Conservation (phyloP, 495 filamentous ascomycete species). For the Aspergillus incahuasiensis region DNA sequence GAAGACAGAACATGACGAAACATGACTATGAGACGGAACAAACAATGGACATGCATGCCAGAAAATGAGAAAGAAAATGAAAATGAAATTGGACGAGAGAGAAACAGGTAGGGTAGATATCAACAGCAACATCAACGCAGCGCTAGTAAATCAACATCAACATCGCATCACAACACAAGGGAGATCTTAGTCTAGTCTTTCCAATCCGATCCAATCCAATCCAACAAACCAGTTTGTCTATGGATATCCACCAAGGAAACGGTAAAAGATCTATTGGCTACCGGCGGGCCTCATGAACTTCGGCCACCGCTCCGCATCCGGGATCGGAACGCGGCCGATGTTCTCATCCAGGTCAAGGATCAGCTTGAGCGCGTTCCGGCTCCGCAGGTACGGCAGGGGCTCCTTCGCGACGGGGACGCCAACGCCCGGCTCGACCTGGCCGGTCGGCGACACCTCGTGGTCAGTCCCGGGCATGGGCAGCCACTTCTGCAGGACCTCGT, state of each 20-base stretch:
- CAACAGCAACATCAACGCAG: too few species aligned
- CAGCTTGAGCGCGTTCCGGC: conserved; percentile 92
- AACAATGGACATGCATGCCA: too few species aligned
- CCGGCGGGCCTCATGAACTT: conserved; percentile 31
- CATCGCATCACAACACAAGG: background rate
- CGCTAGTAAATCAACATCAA: conserved; percentile 25
- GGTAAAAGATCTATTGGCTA: conserved; percentile 32
- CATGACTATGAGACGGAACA: conserved; percentile 3
- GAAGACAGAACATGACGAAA: too few species aligned
- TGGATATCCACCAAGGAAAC: too few species aligned
- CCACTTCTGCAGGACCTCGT: conserved; percentile 81
- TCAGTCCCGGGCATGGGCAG: conserved; percentile 72
- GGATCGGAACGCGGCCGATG: conserved; percentile 67
- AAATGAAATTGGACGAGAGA: background rate
- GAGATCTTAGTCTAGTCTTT: background rate
- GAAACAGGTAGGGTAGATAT: conserved; percentile 30
- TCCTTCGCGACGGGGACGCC: conserved; percentile 56
- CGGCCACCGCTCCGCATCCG: conserved; percentile 45
- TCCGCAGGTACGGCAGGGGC: conserved; percentile 76
- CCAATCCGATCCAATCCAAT: background rate
- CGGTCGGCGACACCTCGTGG: conserved; percentile 38
- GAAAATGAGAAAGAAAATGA: background rate
- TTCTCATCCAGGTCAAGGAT: conserved; percentile 91
- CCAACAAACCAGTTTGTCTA: background rate
- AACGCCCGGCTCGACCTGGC: conserved; percentile 50